Percentiles rank a stretch among this genome's conserved stretches.
phyloP scores from a whole-genome alignment of 345 rosid genomes.

The Angophora floribunda region DNA sequence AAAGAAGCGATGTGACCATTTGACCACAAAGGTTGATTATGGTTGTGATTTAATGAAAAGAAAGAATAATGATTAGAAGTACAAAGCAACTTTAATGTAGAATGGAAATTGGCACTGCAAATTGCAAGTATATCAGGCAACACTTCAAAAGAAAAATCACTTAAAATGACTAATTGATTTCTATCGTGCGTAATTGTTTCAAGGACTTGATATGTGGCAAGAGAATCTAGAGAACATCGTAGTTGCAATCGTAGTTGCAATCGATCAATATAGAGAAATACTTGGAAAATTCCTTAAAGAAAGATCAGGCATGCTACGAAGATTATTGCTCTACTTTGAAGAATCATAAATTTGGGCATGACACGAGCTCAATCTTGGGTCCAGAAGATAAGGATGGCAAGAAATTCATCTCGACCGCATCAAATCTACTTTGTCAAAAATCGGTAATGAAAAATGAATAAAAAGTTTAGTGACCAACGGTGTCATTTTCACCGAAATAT shows the following conservation, averaged over 20 bases:
- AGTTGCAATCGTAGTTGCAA: neutral
- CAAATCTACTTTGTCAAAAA: neutral
- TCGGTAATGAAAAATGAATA: accelerated
- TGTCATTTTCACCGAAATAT: neutral
- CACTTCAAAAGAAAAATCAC: neutral
- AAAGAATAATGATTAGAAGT: neutral
- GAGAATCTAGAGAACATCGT: neutral
- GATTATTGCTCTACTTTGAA: neutral
- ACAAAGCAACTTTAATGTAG: neutral
- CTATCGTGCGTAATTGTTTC: neutral
- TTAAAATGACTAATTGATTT: neutral
- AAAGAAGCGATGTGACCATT: neutral
- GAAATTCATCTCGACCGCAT: neutral
- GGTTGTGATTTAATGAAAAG: neutral
- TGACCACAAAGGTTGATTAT: neutral
- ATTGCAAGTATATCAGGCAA: neutral
- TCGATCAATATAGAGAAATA: neutral
- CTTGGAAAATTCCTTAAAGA: neutral
- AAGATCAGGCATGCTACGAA: accelerated
- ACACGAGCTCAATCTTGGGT: neutral
- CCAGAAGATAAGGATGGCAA: neutral
- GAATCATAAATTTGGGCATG: neutral
- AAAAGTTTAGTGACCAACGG: neutral
- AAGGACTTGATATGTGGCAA: neutral
- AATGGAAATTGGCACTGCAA: neutral